phyloP scores from a whole-genome alignment of 2,329 filamentous ascomycete species.

The Leptographium flavum region DNA sequence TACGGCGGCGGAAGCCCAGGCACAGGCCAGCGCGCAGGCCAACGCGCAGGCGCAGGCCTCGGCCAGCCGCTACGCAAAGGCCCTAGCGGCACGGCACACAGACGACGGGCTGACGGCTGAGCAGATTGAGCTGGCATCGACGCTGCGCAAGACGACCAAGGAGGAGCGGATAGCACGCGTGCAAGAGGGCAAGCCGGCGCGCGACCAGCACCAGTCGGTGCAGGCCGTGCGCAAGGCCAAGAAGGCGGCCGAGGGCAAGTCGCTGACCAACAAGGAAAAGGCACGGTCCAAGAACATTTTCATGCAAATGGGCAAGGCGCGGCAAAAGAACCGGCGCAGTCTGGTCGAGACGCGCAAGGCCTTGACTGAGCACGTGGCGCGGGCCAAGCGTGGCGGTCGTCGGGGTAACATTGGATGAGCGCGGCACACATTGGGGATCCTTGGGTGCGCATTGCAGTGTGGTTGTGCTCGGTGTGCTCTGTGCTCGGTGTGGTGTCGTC shows the following conservation, averaged over 20 bases:
- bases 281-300: constrained; percentile 94
- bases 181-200: constrained; percentile 64
- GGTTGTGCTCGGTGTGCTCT: neutral
- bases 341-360: constrained; percentile 72
- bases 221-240: constrained; percentile 73
- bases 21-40: neutral
- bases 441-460: no score
- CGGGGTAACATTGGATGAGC: constrained; percentile 48
- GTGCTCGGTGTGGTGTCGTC: no score
- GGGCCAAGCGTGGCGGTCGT: constrained; percentile 72
- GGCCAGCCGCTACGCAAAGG: constrained; percentile 30
- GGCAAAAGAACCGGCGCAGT: constrained; percentile 89
- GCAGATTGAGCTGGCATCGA: constrained; percentile 78
- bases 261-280: constrained; percentile 95
- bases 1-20: neutral
- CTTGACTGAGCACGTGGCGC: constrained; percentile 65
- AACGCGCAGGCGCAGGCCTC: neutral
- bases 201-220: constrained; percentile 71
- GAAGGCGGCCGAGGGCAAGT: constrained; percentile 84
- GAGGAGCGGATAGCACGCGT: constrained; percentile 79
- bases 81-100: constrained; percentile 46
- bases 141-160: constrained; percentile 71
- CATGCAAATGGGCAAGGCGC: constrained; percentile 95
- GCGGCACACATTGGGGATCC: neutral
- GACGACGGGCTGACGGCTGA: constrained; percentile 85